Evolutionary conservation across 1,284 basidiomycete species (phyloP).

Genomic region (Rhodotorula sp.): DNA sequence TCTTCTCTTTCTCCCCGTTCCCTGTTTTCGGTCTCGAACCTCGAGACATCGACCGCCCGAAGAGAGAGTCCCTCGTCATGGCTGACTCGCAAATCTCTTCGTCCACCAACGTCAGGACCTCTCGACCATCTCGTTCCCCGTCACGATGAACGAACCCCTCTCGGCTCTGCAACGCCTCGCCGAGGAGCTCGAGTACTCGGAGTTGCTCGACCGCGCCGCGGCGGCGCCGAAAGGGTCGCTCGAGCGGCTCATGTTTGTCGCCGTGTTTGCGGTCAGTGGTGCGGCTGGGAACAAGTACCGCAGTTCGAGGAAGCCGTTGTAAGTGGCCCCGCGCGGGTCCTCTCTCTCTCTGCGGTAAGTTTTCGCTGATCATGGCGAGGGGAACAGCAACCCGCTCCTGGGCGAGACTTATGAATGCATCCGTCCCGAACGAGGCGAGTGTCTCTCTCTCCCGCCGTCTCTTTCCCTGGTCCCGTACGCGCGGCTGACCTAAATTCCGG

Average conservation of each 20-base stretch:
- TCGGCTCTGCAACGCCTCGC: conserved; percentile 68
- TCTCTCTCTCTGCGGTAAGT: background rate
- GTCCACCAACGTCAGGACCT: too few species aligned
- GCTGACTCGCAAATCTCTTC: background rate
- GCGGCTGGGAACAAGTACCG: conserved; percentile 66
- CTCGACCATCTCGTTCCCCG: conserved; percentile 77
- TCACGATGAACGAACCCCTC: conserved; percentile 84
- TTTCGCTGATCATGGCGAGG: background rate
- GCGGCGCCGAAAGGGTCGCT: conserved; percentile 62
- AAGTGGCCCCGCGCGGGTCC: conserved; percentile 47
- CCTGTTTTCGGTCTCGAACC: background rate
- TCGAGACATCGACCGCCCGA: too few species aligned
- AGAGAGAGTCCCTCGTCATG: too few species aligned
- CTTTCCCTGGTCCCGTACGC: background rate
- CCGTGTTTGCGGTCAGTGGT: conserved; percentile 79
- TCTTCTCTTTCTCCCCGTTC: too few species aligned
- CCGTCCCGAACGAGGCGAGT: conserved; percentile 53
- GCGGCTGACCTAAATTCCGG: conserved; percentile 38
- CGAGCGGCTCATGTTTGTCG: conserved; percentile 70
- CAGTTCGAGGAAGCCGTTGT: conserved; percentile 82
- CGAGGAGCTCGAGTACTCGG: conserved; percentile 78
- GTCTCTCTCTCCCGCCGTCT: too few species aligned
- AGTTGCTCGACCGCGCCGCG: conserved; percentile 61
- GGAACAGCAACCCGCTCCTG: conserved; percentile 73
- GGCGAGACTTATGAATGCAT: conserved; percentile 82